A percentile compares a stretch with the other conserved stretches of the same genome.
phyloP scores from a whole-genome alignment of 768 basidiomycete genomes.

The Hygrophorus pudorinus region DNA sequence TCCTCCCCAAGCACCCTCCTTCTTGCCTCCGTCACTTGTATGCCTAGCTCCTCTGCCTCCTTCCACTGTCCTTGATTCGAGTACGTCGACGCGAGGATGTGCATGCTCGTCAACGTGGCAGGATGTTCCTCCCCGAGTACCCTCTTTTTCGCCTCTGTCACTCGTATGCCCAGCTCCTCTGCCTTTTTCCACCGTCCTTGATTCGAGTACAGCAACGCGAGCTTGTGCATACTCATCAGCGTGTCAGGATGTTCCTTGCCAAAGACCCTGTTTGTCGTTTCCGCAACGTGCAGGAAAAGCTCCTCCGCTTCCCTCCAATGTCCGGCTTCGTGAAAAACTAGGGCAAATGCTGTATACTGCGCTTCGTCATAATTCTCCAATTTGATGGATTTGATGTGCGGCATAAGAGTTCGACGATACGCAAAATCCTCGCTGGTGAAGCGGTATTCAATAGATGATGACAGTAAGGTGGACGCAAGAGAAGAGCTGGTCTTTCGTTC shows the following conservation, averaged over 20 bases:
- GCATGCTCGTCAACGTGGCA: not conserved
- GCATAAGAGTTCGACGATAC: not conserved
- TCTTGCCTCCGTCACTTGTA: not conserved
- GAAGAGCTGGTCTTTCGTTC: not conserved
- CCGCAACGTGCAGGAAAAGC: not conserved
- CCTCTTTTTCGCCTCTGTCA: not conserved
- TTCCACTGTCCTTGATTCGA: not conserved
- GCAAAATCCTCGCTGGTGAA: not conserved
- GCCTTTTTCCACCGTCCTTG: too few species aligned
- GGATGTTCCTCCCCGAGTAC: not conserved
- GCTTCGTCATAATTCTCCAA: not conserved
- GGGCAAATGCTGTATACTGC: not conserved
- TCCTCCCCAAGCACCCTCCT: not conserved
- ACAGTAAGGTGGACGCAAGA: not conserved
- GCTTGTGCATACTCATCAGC: not conserved
- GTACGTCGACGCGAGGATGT: not conserved
- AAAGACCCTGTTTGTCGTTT: not conserved
- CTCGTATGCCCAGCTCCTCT: too few species aligned
- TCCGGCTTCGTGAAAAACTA: not conserved
- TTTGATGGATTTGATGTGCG: constrained; percentile 7
- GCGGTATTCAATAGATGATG: constrained; percentile 1
- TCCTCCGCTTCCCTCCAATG: constrained; percentile 1
- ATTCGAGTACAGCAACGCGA: not conserved
- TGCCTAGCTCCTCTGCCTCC: not conserved
- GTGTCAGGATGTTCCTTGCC: not conserved